Evolutionary conservation across 2,329 filamentous ascomycete species (phyloP).

Genomic region (Colletotrichum sidae): DNA sequence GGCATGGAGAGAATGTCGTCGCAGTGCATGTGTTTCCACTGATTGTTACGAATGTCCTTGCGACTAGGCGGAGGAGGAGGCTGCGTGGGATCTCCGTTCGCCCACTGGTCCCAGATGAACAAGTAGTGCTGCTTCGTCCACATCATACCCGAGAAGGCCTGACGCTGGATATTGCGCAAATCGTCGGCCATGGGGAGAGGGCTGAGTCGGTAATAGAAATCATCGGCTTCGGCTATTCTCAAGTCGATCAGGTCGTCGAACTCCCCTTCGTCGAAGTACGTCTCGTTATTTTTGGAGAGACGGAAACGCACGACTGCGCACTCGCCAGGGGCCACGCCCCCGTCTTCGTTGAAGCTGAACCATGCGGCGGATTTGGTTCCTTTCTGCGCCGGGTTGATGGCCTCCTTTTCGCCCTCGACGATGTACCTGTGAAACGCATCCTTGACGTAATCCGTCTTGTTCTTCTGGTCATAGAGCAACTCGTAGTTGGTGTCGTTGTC

Average conservation of each 20-base stretch:
- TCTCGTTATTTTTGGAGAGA: conserved; percentile 79
- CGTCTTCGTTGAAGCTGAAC: conserved; percentile 91
- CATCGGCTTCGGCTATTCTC: conserved; percentile 89
- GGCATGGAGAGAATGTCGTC: conserved; percentile 98
- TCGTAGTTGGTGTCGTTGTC: conserved; percentile 95
- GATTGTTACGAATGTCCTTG: conserved; percentile 84
- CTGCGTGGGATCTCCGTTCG: conserved; percentile 89
- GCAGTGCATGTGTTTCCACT: conserved; percentile 95
- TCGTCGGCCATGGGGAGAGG: conserved; percentile 95
- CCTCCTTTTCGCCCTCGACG: conserved; percentile 81
- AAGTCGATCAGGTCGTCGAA: conserved; percentile 93
- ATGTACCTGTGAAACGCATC: conserved; percentile 94
- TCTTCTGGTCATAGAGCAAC: conserved; percentile 80
- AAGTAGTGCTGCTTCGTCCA: conserved; percentile 98
- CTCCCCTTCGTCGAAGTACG: conserved; percentile 89
- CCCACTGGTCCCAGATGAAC: conserved; percentile 98
- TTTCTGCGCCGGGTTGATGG: conserved; percentile 81
- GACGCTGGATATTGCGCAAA: conserved; percentile 92
- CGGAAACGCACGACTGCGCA: conserved; percentile 96
- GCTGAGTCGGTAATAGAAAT: conserved; percentile 95
- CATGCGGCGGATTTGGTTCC: conserved; percentile 93
- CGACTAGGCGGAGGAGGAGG: conserved; percentile 85
- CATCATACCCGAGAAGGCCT: conserved; percentile 96
- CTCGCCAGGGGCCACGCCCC: conserved; percentile 88
- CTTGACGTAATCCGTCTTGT: conserved; percentile 88